Evolutionary conservation across 352 stramenopile species (phyloP), one percentile per base, ranked within the genome.

Genomic region (Peronosclerospora sorghi): DNA sequence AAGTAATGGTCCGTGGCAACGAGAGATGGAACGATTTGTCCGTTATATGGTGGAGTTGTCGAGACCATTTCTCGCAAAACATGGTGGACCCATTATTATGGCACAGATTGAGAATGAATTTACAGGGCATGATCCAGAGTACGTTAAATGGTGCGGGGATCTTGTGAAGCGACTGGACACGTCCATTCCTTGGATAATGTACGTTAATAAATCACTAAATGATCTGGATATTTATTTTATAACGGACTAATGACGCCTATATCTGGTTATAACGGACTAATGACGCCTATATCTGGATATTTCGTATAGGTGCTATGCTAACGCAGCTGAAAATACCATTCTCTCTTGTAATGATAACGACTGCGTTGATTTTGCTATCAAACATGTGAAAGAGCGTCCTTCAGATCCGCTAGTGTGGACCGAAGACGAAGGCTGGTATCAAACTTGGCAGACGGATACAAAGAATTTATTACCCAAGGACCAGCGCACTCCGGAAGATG

Each of bases 21-120:
- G 26, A 5, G 68, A 84, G 52, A 84, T 84, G 68, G 51, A 72
- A 45, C 57, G 68, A 17, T 86, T 84, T 46, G 34, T 86, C 30
- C 40, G 48, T 4, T 65, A 78, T 35, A 78, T 88, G 57, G 68
- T 86, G 7, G 62, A 74, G 2, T 34, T 86, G 1, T 75, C 73
- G 2, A 59, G 68, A 5, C 73, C 73, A 17, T 88, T 76, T 45
- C 54, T 88, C 41, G 70, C 73, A 0, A 67, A 52, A 8, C 67
- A 69, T 28, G 76, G 76, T 5, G 76, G 76, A 4, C 71, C 76
- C 1, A 88, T 88, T 41, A 69, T 88, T 19, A 59, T 81, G 54
- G 70, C 75, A 2, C 72, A 87, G 56, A 82, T 87, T 20, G 72
- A 83, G 45, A 83, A 75, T 34, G 72, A 83, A 50, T 82, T 72